Conservation (phyloP, 345 rosid species). For the Geranium rotundifolium region DNA sequence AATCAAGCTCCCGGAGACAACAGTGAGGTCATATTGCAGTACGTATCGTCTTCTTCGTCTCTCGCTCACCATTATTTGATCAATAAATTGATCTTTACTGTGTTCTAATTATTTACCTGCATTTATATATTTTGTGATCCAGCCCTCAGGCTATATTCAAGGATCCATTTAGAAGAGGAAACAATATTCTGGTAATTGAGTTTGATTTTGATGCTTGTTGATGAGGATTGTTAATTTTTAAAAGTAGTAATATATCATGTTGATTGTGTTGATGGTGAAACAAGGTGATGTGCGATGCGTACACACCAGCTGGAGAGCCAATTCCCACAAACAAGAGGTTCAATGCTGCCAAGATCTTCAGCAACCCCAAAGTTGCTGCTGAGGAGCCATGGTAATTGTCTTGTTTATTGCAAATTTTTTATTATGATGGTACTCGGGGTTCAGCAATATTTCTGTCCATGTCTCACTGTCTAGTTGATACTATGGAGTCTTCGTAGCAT, state of each 20-base stretch:
- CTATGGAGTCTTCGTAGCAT: no score
- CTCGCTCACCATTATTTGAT: neutral
- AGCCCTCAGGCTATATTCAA: slow-evolving; percentile 70
- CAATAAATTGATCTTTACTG: neutral
- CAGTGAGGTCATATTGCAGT: slow-evolving; percentile 72
- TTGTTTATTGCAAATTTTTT: no score
- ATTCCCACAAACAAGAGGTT: slow-evolving; percentile 57
- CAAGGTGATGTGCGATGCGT: slow-evolving; percentile 69
- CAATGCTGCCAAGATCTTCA: slow-evolving; percentile 53
- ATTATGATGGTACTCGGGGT: no score
- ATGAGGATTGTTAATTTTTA: neutral
- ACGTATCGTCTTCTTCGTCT: slow-evolving; percentile 14
- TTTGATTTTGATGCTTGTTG: neutral
- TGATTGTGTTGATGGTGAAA: neutral
- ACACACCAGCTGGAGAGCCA: slow-evolving; percentile 58
- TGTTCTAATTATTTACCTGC: neutral
- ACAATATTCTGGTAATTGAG: slow-evolving; percentile 54
- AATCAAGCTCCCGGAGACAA: slow-evolving; percentile 65
- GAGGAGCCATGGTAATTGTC: slow-evolving; percentile 59
- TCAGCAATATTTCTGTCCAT: no score
- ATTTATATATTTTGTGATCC: slow-evolving; percentile 6
- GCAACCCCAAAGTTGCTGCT: slow-evolving; percentile 36
- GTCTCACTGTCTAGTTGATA: no score
- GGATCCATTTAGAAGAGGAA: slow-evolving; percentile 66
- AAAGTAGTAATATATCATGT: no score